Evolutionary conservation across 129 eudicot species (phyloP), one percentile per base, ranked within the genome.

Genomic region (Tagetes erecta): DNA sequence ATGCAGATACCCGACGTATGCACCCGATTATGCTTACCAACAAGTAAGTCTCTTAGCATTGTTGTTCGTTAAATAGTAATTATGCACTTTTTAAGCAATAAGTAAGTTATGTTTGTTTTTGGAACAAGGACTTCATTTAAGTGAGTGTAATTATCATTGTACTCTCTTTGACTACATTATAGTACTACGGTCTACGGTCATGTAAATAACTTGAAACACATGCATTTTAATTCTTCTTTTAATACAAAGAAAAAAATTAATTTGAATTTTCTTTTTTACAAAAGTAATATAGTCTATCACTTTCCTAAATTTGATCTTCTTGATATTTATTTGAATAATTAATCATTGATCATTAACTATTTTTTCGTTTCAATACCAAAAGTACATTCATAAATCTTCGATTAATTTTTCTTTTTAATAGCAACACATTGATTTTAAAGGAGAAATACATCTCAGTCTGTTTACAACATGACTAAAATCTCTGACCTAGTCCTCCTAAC

Each of bases 1-100:
- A 44, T 73, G 76, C 91, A 92, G 97, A 85, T 92, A 89, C 30
- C 68, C 94, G 38, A 50, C 90, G 8, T 92, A 92, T 53, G 71
- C 89, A 53, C 80, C 88, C 3, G 91, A 90, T 67, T 92, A 89
- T 77, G 85, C 85, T 50, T 92, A 87, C 73, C 89, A 80, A 68
- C 97, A 92, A 85, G 97, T 92, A 67, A 89, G 96, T 67, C 38
- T 2, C 44, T 30, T 6, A 1, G 5, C 30, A 3, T 49, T 3
- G 27, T 49, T 1, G 12, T 20, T 52, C 12, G 9, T 9, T 3
- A 11, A 47, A 47, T 47, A 46, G 3, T 47, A 47, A 13, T 44
- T n/a, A 3, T 57, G 38, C 4, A 31, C 27, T 33, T 1, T 68
- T 3, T 31, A 68, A 20, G 8, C 57, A 8, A 5, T 9, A 42